These are phyloP conservation scores for Apiospora aurea DNA, from an alignment of 2,329 filamentous ascomycete species.

Conservation along the genomic window DNA sequence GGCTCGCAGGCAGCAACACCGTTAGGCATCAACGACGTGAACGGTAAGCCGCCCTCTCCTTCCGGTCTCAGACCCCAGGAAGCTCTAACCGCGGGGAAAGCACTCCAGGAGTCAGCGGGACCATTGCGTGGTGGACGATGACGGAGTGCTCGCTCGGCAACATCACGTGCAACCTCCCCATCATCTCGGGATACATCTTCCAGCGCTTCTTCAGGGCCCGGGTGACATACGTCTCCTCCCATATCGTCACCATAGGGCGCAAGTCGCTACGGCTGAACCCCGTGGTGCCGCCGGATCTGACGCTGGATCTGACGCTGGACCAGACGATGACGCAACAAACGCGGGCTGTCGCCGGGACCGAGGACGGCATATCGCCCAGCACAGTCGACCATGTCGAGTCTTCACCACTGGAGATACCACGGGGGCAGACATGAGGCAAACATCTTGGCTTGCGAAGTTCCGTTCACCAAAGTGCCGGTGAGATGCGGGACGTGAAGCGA, in stretches of 20 bases:
- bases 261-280: background rate
- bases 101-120: background rate
- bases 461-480: too few species aligned
- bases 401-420: background rate
- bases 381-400: background rate
- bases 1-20: background rate
- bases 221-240: background rate
- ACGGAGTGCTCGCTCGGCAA: conserved; percentile 1
- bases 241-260: background rate
- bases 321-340: background rate
- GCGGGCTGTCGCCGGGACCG: background rate
- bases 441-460: too few species aligned
- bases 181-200: conserved; percentile 11
- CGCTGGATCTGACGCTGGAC: background rate
- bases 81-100: background rate
- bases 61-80: background rate
- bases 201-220: background rate
- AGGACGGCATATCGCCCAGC: background rate
- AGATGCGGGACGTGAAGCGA: too few species aligned
- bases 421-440: background rate
- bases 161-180: conserved; percentile 15
- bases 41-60: background rate
- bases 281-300: background rate
- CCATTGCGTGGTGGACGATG: conserved; percentile 3
- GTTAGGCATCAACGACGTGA: background rate